Evolutionary conservation across 495 filamentous ascomycete species (phyloP), one percentile per base, ranked within the genome.

Genomic region (Penicillium roqueforti): DNA sequence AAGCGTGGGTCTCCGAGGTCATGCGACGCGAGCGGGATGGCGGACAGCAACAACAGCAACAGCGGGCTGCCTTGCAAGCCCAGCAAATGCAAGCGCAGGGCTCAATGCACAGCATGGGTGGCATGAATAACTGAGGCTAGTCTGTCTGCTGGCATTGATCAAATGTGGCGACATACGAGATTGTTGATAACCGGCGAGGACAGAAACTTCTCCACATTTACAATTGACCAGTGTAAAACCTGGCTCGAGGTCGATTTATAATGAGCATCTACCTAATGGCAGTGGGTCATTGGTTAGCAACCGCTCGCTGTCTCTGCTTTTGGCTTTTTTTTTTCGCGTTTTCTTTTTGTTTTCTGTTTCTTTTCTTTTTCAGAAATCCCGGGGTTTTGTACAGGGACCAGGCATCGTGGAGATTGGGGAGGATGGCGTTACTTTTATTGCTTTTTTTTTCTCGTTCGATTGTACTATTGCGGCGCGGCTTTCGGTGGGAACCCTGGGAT

Each of bases 51-150:
- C 46, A 62, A 50, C 54, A 70, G 53, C 45, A 69, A 71, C 36
- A 72, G 61, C 54, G 68, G 44, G 28, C 49, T 56, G 40, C 66
- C 1, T 65, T 52, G 18, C 48, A 51, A 22, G 50, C 50, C 61
- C 71, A 76, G 40, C 70, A 75, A 52, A 74, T 79, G 53, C 75
- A 74, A 47, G 68, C 72, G 26, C 73, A 76, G 49, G 73, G 70
- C 47, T 75, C 76, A 68, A 76, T 73, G 76, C 71, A 75, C 34
- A 73, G 50, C n/a, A 52, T 52, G 50, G 40, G 73, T 55, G 73
- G 72, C 20, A 74, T 75, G 71, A 69, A 70, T 10, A 71, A 68
- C 36, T 73, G 59, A 64, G 36, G 28, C 11, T 25, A 13, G 23
- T 25, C 13, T 18, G 26, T 34, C 11, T 16, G 29, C 28, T 23